A percentile compares a stretch with the other conserved stretches of the same genome.
Evolutionary conservation across 2,329 filamentous ascomycete genomes (phyloP).

Genomic region (Colletotrichum liriopes): DNA sequence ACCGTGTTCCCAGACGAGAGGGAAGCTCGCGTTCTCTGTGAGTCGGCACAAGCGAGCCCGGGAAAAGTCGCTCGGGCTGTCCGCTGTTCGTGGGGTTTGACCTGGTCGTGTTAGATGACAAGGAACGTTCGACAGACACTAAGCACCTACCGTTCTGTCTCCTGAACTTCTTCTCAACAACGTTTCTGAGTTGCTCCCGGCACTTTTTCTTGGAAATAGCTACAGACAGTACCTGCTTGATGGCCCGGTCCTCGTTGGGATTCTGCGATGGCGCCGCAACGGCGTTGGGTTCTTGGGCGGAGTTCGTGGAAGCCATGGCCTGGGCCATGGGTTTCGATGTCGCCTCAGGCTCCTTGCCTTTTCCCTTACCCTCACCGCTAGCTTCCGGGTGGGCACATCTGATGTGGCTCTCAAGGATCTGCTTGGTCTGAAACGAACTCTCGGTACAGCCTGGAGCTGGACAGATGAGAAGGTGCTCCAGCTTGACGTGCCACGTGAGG

Average conservation of each 20-base stretch:
- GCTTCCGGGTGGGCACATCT: conserved; percentile 52
- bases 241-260: conserved; percentile 44
- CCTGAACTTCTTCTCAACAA: conserved; percentile 54
- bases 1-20: conserved; percentile 60
- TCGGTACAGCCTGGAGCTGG: conserved; percentile 58
- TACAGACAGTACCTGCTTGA: conserved; percentile 48
- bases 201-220: conserved; percentile 54
- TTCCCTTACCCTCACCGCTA: conserved; percentile 21
- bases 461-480: conserved; percentile 60
- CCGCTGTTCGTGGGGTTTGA: conserved; percentile 48
- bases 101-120: conserved; percentile 40
- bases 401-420: conserved; percentile 57
- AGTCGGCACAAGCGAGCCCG: conserved; percentile 48
- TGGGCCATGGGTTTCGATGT: conserved; percentile 10
- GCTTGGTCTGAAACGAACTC: conserved; percentile 52
- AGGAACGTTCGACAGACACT: too few species aligned
- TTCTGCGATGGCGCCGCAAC: neutral
- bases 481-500: conserved; percentile 61
- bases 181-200: conserved; percentile 52
- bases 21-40: conserved; percentile 56
- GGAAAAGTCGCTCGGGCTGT: conserved; percentile 52
- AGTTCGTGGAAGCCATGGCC: neutral
- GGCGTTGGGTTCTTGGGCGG: neutral
- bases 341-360: conserved; percentile 42
- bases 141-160: conserved; percentile 48